Evolutionary conservation across 192 early-diverging fungal species (phyloP).

Genomic region (Pilaira anomala): DNA sequence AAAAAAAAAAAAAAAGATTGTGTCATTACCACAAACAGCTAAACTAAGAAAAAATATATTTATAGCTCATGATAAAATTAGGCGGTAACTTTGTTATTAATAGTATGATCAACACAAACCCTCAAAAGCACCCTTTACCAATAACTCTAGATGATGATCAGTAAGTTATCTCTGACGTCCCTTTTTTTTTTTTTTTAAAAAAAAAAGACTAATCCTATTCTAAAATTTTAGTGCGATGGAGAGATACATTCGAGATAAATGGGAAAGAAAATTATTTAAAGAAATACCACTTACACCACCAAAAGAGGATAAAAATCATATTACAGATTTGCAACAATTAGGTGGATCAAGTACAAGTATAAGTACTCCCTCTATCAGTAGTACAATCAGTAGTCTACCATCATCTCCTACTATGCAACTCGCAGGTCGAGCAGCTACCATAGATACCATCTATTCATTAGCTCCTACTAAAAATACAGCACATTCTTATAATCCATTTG

Average conservation of each 20-base stretch:
- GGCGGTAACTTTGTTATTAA: conserved; percentile 71
- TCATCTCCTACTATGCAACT: conserved; percentile 10
- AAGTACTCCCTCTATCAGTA: not conserved
- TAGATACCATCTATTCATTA: no score
- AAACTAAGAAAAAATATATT: not conserved
- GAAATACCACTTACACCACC: not conserved
- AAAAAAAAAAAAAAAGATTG: not conserved
- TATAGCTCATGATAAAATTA: conserved; percentile 47
- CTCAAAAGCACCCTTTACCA: conserved; percentile 63
- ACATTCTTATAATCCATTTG: no score
- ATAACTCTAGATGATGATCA: conserved; percentile 54
- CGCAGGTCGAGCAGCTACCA: conserved; percentile 1
- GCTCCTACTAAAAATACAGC: no score
- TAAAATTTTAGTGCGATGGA: conserved; percentile 68
- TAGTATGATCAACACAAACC: conserved; percentile 64
- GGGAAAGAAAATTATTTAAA: conserved; percentile 60
- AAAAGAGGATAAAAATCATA: no score
- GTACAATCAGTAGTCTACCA: conserved; percentile 5
- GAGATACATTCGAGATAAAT: conserved; percentile 88
- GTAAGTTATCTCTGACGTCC: conserved; percentile 25
- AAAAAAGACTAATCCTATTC: not conserved
- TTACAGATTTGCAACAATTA: no score
- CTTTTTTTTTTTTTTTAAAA: not conserved
- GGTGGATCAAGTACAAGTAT: not conserved
- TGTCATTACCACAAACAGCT: not conserved